phyloP scores from a whole-genome alignment of 345 rosid species.

The Bruguiera gymnorhiza region DNA sequence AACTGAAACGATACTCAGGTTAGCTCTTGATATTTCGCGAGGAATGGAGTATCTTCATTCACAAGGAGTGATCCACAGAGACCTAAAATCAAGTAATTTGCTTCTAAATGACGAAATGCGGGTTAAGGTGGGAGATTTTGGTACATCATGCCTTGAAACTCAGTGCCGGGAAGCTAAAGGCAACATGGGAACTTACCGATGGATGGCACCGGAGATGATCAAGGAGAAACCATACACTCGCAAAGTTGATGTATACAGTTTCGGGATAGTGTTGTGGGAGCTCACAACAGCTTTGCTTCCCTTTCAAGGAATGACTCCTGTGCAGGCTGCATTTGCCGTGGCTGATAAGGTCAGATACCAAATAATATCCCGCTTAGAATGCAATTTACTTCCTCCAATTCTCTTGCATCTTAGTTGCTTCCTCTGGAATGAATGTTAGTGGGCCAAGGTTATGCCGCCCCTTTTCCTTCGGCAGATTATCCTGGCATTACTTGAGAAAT shows the following conservation, averaged over 20 bases:
- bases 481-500: no score
- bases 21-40: constrained; percentile 94
- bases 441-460: no score
- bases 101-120: constrained; percentile 94
- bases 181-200: constrained; percentile 93
- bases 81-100: constrained; percentile 87
- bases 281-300: constrained; percentile 97
- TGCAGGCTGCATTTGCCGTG: constrained; percentile 97
- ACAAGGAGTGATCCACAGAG: constrained; percentile 95
- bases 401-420: no score
- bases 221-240: constrained; percentile 88
- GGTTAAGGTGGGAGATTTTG: constrained; percentile 95
- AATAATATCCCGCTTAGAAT: no score
- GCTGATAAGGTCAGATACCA: constrained; percentile 76
- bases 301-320: constrained; percentile 99
- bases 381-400: no score
- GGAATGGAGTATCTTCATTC: constrained; percentile 99
- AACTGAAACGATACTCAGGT: constrained; percentile 73
- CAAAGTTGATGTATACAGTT: constrained; percentile 96
- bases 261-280: constrained; percentile 97
- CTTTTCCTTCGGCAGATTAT: no score
- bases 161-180: constrained; percentile 88
- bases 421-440: no score
- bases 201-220: constrained; percentile 99
- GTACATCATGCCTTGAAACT: constrained; percentile 92